Conservation (phyloP, 257 asterid species). For the Avicennia marina region DNA sequence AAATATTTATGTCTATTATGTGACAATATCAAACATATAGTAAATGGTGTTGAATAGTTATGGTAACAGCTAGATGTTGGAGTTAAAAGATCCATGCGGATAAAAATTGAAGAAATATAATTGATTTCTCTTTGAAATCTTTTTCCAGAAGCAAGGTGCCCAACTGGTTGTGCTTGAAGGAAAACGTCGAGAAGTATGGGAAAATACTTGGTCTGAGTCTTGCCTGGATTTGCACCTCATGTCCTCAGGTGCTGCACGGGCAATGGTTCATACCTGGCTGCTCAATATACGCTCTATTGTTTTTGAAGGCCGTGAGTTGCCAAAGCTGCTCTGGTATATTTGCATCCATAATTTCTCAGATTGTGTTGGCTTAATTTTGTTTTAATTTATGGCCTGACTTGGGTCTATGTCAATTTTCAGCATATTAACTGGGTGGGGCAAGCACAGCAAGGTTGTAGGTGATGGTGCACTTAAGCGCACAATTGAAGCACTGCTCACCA, state of each 20-base stretch:
- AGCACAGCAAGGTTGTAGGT: slow-evolving; percentile 94
- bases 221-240: slow-evolving; percentile 91
- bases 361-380: background rate
- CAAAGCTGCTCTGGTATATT: slow-evolving; percentile 61
- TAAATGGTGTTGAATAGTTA: background rate
- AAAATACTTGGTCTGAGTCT: slow-evolving; percentile 65
- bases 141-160: slow-evolving; percentile 70
- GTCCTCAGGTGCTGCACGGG: slow-evolving; percentile 96
- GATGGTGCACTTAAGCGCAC: slow-evolving; percentile 75
- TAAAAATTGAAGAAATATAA: background rate
- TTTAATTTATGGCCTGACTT: background rate
- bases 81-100: background rate
- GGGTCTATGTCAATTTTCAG: slow-evolving; percentile 30
- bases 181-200: slow-evolving; percentile 84
- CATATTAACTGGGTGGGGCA: slow-evolving; percentile 98
- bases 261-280: slow-evolving; percentile 96
- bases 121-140: background rate
- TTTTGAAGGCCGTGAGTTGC: slow-evolving; percentile 81
- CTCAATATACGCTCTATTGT: slow-evolving; percentile 66
- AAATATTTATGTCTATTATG: too few relatives aligned
- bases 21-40: background rate
- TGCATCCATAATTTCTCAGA: background rate
- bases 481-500: slow-evolving; percentile 61
- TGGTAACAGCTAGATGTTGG: background rate
- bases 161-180: slow-evolving; percentile 91